Percentiles rank a stretch among this genome's conserved stretches.
These are phyloP conservation scores for Gossypium gossypioides DNA, from an alignment of 441 rosid species.

Conservation along the genomic window DNA sequence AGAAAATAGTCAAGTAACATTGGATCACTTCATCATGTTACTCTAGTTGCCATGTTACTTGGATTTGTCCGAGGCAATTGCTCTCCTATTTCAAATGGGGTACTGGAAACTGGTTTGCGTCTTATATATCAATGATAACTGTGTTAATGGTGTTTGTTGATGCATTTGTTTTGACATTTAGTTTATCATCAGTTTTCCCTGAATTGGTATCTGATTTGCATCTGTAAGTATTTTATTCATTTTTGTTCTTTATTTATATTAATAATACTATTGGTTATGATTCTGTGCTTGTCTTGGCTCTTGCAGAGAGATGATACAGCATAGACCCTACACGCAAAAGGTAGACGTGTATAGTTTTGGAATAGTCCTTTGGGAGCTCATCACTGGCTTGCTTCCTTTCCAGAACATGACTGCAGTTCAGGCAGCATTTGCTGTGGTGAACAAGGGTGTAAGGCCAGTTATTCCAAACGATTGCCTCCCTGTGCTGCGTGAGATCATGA, in stretches of 20 bases:
- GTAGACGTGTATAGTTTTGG: conserved; percentile 95
- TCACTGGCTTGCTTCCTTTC: conserved; percentile 80
- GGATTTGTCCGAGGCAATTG: not conserved
- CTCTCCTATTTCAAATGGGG: not conserved
- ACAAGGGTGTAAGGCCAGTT: conserved; percentile 80
- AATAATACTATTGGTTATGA: not conserved
- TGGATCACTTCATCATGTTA: not conserved
- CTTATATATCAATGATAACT: not conserved
- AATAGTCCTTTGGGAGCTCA: conserved; percentile 89
- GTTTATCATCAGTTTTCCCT: not conserved
- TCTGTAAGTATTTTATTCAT: not conserved
- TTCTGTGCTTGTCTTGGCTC: not conserved
- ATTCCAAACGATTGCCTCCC: conserved; percentile 80
- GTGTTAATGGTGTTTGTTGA: not conserved
- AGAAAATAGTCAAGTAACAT: not conserved
- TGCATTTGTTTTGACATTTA: not conserved
- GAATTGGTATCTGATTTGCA: not conserved
- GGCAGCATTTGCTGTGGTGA: conserved; percentile 98
- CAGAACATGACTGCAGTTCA: conserved; percentile 96
- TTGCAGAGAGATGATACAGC: conserved; percentile 97
- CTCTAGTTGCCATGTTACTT: not conserved
- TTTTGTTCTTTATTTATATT: not conserved
- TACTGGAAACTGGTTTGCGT: not conserved
- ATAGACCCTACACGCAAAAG: conserved; percentile 86
- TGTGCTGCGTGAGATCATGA: conserved; percentile 73